These are phyloP conservation scores for barley (Hordeum vulgare) DNA, from an alignment of 176 grass and related monocot genomes.

Conservation along the genomic window MorexV3_pseudomolecules_assembly NC_058519.1:1941873-1942372, in stretches of 20 bases:
- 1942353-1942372: not conserved
- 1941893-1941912: no score
- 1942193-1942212: not conserved
- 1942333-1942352: not conserved
- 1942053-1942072: no score
- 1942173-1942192: constrained; percentile 15
- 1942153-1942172: constrained; percentile 4
- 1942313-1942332: not conserved
- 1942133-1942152: not conserved
- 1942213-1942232: not conserved
- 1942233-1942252: not conserved
- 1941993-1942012: no score
- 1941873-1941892: no score
- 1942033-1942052: no score
- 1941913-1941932: no score
- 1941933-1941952: no score
- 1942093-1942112: no score
- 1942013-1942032: no score
- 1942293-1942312: not conserved
- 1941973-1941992: no score
- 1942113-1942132: not conserved
- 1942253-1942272: constrained; percentile 25
- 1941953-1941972: no score
- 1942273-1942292: not conserved
- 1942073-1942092: no score